Percentiles rank a stretch among this genome's conserved stretches.
Conservation (phyloP, 2,329 filamentous ascomycete genomes). For the Alternaria rosae region DNA sequence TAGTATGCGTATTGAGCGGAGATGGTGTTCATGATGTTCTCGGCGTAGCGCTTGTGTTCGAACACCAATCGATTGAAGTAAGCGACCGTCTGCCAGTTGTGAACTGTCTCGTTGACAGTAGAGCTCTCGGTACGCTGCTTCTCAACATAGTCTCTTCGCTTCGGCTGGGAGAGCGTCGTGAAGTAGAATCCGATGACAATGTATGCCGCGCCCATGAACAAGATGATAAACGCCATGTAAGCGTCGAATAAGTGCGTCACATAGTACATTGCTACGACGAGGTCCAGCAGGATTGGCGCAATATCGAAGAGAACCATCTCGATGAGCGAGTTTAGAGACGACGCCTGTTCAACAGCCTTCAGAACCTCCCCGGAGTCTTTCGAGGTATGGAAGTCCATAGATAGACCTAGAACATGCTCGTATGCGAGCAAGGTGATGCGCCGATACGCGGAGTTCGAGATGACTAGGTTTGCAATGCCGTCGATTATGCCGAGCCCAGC, state of each 20-base stretch:
- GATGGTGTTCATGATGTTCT: conserved; percentile 50
- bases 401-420: conserved; percentile 71
- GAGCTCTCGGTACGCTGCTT: conserved; percentile 59
- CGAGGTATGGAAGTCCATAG: conserved; percentile 73
- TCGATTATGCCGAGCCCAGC: conserved; percentile 61
- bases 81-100: conserved; percentile 67
- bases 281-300: conserved; percentile 68
- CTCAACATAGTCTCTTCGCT: conserved; percentile 53
- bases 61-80: conserved; percentile 66
- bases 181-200: conserved; percentile 59
- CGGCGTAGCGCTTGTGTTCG: conserved; percentile 60
- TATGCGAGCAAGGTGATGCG: conserved; percentile 68
- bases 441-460: conserved; percentile 66
- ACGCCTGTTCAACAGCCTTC: conserved; percentile 69
- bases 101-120: conserved; percentile 65
- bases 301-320: conserved; percentile 68
- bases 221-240: conserved; percentile 53
- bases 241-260: conserved; percentile 69
- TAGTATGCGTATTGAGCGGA: conserved; percentile 43
- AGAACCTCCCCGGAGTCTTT: conserved; percentile 71
- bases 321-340: conserved; percentile 65
- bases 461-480: conserved; percentile 60
- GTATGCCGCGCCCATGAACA: conserved; percentile 55
- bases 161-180: conserved; percentile 52
- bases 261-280: conserved; percentile 67